phyloP scores from a whole-genome alignment of 1,284 basidiomycete genomes.

The Tranzscheliella williamsii region DNA sequence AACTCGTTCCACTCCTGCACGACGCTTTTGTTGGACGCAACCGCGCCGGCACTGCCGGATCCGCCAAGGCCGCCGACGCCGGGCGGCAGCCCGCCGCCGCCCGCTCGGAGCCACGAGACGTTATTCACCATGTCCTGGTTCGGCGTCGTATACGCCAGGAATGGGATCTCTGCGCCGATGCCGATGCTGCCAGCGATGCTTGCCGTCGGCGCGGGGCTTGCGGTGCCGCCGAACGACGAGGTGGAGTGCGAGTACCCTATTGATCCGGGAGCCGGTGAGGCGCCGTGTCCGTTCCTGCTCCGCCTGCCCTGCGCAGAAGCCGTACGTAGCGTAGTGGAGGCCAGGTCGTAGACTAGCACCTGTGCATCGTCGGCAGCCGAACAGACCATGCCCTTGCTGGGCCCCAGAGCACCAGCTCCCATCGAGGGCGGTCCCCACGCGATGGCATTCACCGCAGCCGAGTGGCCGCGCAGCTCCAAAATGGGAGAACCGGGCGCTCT shows the following conservation, averaged over 20 bases:
- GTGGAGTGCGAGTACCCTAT: slow-evolving; percentile 31
- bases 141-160: slow-evolving; percentile 54
- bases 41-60: slow-evolving; percentile 3
- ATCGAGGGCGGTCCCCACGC: slow-evolving; percentile 58
- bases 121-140: slow-evolving; percentile 59
- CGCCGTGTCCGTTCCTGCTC: slow-evolving; percentile 50
- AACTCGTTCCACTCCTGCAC: slow-evolving; percentile 60
- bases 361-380: slow-evolving; percentile 58
- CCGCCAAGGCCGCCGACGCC: slow-evolving; percentile 27
- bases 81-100: slow-evolving; percentile 16
- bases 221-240: slow-evolving; percentile 32
- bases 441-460: slow-evolving; percentile 54
- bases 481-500: slow-evolving; percentile 59
- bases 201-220: slow-evolving; percentile 28
- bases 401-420: slow-evolving; percentile 39
- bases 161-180: slow-evolving; percentile 53
- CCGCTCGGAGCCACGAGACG: slow-evolving; percentile 54
- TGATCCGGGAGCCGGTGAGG: slow-evolving; percentile 40
- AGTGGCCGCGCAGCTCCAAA: slow-evolving; percentile 57
- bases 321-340: slow-evolving; percentile 53
- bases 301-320: slow-evolving; percentile 57
- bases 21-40: slow-evolving; percentile 39
- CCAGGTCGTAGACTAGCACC: slow-evolving; percentile 58
- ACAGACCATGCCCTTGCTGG: slow-evolving; percentile 60
- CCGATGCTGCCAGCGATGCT: slow-evolving; percentile 40